These are phyloP conservation scores for Vicia sativa DNA, from an alignment of 306 rosid species.

Conservation along the genomic window DNA sequence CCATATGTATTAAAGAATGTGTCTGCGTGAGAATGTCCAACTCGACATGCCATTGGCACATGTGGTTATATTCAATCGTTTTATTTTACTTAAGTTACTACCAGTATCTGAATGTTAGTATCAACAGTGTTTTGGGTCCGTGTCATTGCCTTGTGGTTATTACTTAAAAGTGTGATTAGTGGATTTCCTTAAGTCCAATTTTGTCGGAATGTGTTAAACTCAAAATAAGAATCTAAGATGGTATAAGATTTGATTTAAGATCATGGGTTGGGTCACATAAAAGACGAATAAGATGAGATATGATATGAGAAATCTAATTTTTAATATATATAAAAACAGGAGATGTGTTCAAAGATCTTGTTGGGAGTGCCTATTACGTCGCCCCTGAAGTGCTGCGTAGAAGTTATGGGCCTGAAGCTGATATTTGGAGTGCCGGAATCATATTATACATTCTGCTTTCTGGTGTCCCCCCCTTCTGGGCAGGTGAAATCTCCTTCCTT, in stretches of 20 bases:
- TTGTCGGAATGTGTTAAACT: background rate
- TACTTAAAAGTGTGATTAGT: background rate
- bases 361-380: constrained; percentile 97
- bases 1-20: too few species aligned
- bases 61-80: too few species aligned
- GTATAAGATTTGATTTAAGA: background rate
- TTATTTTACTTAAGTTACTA: too few species aligned
- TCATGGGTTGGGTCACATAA: background rate
- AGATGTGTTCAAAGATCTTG: constrained; percentile 77
- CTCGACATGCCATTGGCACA: too few species aligned
- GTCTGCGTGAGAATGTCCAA: too few species aligned
- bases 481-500: constrained; percentile 58
- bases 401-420: constrained; percentile 84
- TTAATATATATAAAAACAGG: constrained; percentile 54
- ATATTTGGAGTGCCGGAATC: constrained; percentile 96
- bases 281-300: background rate
- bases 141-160: background rate
- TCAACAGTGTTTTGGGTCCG: too few species aligned
- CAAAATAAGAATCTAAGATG: background rate
- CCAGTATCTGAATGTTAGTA: too few species aligned
- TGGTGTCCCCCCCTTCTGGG: constrained; percentile 98
- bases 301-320: background rate
- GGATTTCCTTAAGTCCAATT: background rate
- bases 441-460: constrained; percentile 89
- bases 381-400: constrained; percentile 93